Evolutionary conservation across 352 stramenopile genomes (phyloP), one percentile per base, ranked within the genome.

Genomic region (Plasmopara muralis): DNA sequence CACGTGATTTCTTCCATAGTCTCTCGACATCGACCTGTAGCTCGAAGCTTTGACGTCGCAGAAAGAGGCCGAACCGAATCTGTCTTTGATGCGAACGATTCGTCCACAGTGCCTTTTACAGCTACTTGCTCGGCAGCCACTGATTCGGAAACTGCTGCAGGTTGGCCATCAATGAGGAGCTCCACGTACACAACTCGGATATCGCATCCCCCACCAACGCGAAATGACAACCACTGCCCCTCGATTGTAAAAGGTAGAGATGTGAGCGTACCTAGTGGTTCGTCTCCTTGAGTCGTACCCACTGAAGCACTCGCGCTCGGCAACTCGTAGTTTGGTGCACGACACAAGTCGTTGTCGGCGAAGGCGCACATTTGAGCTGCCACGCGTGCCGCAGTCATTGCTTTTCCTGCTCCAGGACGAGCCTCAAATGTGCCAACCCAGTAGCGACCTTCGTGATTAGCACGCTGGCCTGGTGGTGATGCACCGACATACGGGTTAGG

Each of bases 391-490:
- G 53, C 57, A 14, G 62, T 70, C 1, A 57, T 62, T 16, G 84
- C 52, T 50, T 87, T 87, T 8, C 79, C 78, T n/a, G 68, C 81
- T 25, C 85, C 87, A 1, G 75, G 70, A 34, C 90, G 89, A 14
- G 85, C 71, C 57, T 99, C 95, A 47, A 87, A 98, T 9, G 95
- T 98, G 0, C 89, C 93, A 39, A 98, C 70, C 77, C 90, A 98
- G 58, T 98, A 98, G 25, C 89, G 73, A 0, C 91, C 93, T 66
- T 92, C 68, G 25, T 93, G 70, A 5, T 77, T 50, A 0, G 64
- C 76, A 15, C 61, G 77, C 64, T 77, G 60, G 16, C 68, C 77
- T 40, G 62, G 50, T 0, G 60, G 55, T 13, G 83, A 74, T 14
- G 62, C 49, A 2, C 52, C 61, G 37, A 60, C 18, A n/a, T 25